Evolutionary conservation across 495 filamentous ascomycete genomes (phyloP), one percentile per base, ranked within the genome.

Genomic region (Cudoniella acicularis): DNA sequence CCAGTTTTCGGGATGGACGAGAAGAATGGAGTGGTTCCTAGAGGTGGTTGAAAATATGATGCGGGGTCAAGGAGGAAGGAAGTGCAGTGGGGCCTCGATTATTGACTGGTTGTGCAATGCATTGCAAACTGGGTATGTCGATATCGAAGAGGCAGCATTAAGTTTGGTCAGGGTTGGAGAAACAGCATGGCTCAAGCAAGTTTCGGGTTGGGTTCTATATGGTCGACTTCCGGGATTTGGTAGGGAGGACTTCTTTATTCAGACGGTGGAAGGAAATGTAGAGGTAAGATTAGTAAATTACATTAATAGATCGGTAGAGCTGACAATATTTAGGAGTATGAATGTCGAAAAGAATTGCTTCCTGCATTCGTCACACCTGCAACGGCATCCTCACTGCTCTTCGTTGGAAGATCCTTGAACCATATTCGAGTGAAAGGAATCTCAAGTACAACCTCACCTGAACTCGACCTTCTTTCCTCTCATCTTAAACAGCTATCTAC

Each of bases 201-300:
- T 92, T 6, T 87, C 90, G 1, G 87, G 88, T 54, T 98, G 93
- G 93, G 75, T 96, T 4, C 70, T 97, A 11, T 95, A 96, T 69
- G 94, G 94, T 4, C 82, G 87, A 45, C 73, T 95, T 59, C 91
- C 94, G 0, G 70, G 65, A 23, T 85, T 87, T 64, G 90, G 88
- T 4, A 80, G 70, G n/a, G 73, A 77, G 0, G 94, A 97, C 70
- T 97, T 97, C 67, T 96, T 66, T 48, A 57, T 69, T 2, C 60
- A 62, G 43, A 60, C 64, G 68, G 53, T 79, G 64, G 54, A 63
- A 52, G 54, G 76, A 45, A 62, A 78, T 65, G 55, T 57, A 43
- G 41, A 66, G 52, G 60, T 63, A 51, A 27, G 53, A 2, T 10
- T 42, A 23, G 8, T 40, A 21, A 20, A 18, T n/a, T 21, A 22